These are phyloP conservation scores for Populus tomentosa DNA, from an alignment of 441 rosid species.

Conservation along the genomic window DNA sequence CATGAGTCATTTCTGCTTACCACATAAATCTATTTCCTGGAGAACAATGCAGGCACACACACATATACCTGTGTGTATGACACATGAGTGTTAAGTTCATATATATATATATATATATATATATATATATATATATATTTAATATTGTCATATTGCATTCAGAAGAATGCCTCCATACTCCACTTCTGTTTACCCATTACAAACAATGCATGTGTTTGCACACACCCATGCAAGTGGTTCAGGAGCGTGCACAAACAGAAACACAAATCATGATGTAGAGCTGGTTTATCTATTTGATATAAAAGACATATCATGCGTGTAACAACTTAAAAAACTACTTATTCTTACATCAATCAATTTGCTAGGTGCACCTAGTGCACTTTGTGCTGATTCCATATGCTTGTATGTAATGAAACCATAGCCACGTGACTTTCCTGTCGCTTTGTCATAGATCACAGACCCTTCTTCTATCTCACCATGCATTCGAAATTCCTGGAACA, in stretches of 20 bases:
- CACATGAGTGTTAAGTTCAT: not conserved
- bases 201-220: not conserved
- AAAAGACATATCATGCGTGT: not conserved
- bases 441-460: conserved; percentile 70
- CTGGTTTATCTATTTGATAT: not conserved
- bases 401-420: conserved; percentile 80
- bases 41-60: not conserved
- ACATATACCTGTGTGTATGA: not conserved
- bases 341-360: conserved; percentile 52
- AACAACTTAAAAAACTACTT: not conserved
- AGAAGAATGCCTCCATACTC: too few relatives aligned
- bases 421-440: conserved; percentile 76
- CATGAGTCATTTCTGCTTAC: not conserved
- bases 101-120: too few relatives aligned
- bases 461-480: conserved; percentile 84
- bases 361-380: conserved; percentile 52
- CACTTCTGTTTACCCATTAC: not conserved
- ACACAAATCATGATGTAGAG: not conserved
- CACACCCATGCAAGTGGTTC: not conserved
- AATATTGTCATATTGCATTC: too few relatives aligned
- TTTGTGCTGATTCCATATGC: conserved; percentile 64
- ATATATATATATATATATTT: too few relatives aligned
- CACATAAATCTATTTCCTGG: not conserved
- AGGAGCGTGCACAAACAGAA: not conserved
- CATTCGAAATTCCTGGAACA: conserved; percentile 49